Percentiles rank a stretch among this genome's conserved stretches.
phyloP scores from a whole-genome alignment of 352 stramenopile species.

The Phytopythium oedochilum region DNA sequence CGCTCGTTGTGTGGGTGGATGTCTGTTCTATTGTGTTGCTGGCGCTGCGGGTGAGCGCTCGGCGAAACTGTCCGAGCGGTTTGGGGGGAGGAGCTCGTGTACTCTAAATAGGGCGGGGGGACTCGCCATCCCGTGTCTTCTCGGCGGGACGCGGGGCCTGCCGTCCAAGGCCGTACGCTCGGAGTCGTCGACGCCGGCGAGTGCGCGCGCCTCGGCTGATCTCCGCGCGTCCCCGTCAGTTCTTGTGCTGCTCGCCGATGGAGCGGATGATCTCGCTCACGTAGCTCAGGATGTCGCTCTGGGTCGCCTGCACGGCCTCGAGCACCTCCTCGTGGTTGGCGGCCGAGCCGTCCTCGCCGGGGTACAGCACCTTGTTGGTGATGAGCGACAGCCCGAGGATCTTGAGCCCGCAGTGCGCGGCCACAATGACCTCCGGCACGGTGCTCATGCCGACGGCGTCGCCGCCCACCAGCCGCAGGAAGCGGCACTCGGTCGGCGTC shows the following conservation, averaged over 20 bases:
- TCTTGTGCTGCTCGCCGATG: conserved; percentile 34
- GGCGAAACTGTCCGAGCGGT: neutral
- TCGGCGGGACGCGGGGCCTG: neutral
- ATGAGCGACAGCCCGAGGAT: conserved; percentile 96
- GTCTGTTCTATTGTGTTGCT: conserved; percentile 4
- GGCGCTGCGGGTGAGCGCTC: too few relatives aligned
- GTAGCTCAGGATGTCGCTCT: conserved; percentile 41
- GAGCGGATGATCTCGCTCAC: conserved; percentile 34
- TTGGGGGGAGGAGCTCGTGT: neutral
- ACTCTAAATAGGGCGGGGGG: conserved; percentile 6
- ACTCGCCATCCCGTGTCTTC: neutral
- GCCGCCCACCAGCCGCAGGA: conserved; percentile 90
- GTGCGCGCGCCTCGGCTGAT: neutral
- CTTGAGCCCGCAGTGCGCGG: conserved; percentile 92
- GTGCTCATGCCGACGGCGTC: conserved; percentile 97
- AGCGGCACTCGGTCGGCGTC: conserved; percentile 91
- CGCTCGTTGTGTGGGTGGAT: neutral
- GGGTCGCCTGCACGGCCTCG: conserved; percentile 77
- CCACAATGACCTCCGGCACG: conserved; percentile 95
- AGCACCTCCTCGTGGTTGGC: conserved; percentile 94
- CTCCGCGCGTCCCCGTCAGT: neutral
- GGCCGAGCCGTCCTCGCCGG: conserved; percentile 70
- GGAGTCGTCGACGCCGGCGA: neutral
- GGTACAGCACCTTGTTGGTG: conserved; percentile 92
- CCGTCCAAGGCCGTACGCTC: neutral